Evolutionary conservation across 2,329 filamentous ascomycete genomes (phyloP).

Genomic region (Truncatella angustata): DNA sequence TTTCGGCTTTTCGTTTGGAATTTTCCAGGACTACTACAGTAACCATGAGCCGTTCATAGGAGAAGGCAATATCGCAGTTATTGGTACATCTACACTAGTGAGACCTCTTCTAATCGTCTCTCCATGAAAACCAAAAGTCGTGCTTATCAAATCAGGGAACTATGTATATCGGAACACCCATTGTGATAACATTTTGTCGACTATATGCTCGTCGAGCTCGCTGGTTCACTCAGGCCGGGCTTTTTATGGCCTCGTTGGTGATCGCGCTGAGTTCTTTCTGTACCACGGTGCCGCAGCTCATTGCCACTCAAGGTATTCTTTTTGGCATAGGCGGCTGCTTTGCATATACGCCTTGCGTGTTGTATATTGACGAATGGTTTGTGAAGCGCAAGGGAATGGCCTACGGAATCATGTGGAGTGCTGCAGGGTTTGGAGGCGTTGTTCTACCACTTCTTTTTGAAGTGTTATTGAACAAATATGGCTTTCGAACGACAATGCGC

Average conservation of each 20-base stretch:
- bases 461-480: not conserved
- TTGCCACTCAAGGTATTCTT: not conserved
- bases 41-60: conserved; percentile 2
- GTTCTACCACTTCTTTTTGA: not conserved
- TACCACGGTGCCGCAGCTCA: conserved; percentile 1
- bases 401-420: conserved; percentile 1
- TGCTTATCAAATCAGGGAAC: too few relatives aligned
- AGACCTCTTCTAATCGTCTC: too few relatives aligned
- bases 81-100: conserved; percentile 1
- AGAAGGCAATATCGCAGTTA: conserved; percentile 1
- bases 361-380: conserved; percentile 8
- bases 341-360: not conserved
- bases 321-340: conserved; percentile 3
- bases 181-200: not conserved
- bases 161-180: not conserved
- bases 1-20: conserved; percentile 4
- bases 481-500: not conserved
- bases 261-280: conserved; percentile 1
- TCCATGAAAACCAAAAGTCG: too few relatives aligned
- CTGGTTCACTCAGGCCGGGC: not conserved
- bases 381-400: conserved; percentile 1
- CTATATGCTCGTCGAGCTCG: not conserved
- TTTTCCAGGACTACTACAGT: conserved; percentile 4
- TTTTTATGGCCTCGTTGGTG: not conserved
- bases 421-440: conserved; percentile 1